Base-by-base conservation (phyloP, 1,284 basidiomycete species). In the Boletellus sp. region DNA sequence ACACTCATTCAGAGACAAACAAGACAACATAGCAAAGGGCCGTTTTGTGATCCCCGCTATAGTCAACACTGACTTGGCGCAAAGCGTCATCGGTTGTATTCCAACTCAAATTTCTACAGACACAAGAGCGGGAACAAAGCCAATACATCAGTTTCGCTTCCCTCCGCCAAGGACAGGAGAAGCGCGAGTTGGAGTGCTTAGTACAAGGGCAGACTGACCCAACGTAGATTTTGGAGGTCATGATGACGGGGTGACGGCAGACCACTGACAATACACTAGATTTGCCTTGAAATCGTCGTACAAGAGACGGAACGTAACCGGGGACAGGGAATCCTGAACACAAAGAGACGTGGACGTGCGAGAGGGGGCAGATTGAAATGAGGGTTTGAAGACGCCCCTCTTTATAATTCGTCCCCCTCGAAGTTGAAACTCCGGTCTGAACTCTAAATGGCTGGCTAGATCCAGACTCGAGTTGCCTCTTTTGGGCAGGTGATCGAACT, bases 61-160 rank as follows among this genome's bases (percentile, higher is more conserved):
- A 68, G 68, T 74, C 66, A 74, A 79, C 61, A 89, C 87, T 85
- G 80, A 93, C 91, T 79, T 83, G 74, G 73, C 84, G 83, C 65
- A 95, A 81, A 57, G 82, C 83, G 51, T 93, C 91, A 82, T 94
- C 92, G 69, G 84, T 93, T 72, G 92, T 93, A 83, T 91, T 92
- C 92, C 92, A 90, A 79, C 87, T 89, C 80, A 90, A 78, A 82
- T 90, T 90, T 78, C 87, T 90, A 83, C 72, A 78, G 62, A 68
- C 69, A 60, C 62, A 62, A 66, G 71, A 69, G 67, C 57, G 50
- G 37, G 45, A 50, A 56, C 55, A 67, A 67, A 66, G 59, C 56
- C 58, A 69, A 68, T 58, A 52, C 67, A 77, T 84, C 74, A 83
- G 80, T 81, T 71, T 63, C 68, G 67, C 74, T 72, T 68, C 68